Evolutionary conservation across 1,284 basidiomycete species (phyloP).

Genomic region (Inonotus obliquus): DNA sequence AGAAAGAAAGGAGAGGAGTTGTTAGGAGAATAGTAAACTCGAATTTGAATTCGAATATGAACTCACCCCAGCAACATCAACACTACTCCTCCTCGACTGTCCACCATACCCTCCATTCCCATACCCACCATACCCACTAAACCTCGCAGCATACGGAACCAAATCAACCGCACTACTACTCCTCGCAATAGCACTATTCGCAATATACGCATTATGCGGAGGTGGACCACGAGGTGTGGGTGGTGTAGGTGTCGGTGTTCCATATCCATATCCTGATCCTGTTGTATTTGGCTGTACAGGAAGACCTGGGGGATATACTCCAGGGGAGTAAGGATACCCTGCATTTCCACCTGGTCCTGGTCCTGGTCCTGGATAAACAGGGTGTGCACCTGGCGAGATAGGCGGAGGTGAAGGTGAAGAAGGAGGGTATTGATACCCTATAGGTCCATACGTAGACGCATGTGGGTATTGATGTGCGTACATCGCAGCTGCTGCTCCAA

Average conservation of each 20-base stretch:
- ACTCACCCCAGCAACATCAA: not conserved
- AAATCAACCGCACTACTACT: constrained; percentile 13
- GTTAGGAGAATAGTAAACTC: not conserved
- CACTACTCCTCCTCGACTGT: constrained; percentile 1
- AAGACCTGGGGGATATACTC: not conserved
- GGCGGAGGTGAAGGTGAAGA: not conserved
- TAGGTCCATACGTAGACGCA: not conserved
- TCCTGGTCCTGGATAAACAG: not conserved
- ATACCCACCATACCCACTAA: constrained; percentile 10
- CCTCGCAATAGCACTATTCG: constrained; percentile 16
- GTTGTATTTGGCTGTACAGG: not conserved
- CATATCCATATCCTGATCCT: not conserved
- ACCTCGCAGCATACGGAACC: constrained; percentile 10
- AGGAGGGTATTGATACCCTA: constrained; percentile 1
- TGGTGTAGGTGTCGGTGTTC: not conserved
- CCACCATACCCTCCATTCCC: not conserved
- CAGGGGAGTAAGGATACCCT: not conserved
- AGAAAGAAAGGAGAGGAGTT: not conserved
- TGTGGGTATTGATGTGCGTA: constrained; percentile 1
- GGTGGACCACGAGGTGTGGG: not conserved
- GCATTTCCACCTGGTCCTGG: not conserved
- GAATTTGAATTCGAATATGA: not conserved
- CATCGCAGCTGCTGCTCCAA: not conserved
- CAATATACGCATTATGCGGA: constrained; percentile 15
- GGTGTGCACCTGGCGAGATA: not conserved